These are phyloP conservation scores for Striga asiatica DNA, from an alignment of 257 asterid species.

Conservation along the genomic window DNA sequence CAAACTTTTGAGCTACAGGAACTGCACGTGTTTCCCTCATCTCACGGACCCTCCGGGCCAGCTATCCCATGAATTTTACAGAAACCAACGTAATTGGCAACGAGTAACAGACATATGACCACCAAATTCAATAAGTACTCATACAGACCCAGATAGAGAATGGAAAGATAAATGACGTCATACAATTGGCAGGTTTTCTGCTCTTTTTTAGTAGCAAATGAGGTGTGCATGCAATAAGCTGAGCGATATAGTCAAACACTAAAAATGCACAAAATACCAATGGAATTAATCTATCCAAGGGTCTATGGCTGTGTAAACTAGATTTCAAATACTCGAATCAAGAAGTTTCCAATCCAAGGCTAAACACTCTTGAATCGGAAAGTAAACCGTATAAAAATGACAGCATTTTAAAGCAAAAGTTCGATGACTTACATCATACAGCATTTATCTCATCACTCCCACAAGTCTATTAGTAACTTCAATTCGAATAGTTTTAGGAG, in stretches of 20 bases:
- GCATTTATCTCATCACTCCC: constrained; percentile 5
- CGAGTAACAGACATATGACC: background rate
- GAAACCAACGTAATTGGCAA: background rate
- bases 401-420: background rate
- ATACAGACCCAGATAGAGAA: background rate
- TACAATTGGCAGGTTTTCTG: background rate
- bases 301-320: background rate
- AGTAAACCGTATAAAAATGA: background rate
- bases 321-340: background rate
- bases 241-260: background rate
- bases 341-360: background rate
- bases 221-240: background rate
- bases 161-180: background rate
- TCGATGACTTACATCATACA: constrained; percentile 1
- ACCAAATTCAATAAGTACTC: background rate
- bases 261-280: background rate
- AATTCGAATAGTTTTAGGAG: constrained; percentile 2
- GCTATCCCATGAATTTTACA: constrained; percentile 32
- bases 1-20: constrained; percentile 50
- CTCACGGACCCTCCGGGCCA: constrained; percentile 82
- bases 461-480: background rate
- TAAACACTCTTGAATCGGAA: background rate
- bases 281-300: background rate
- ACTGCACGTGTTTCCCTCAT: constrained; percentile 88
- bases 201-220: background rate